A percentile compares a stretch with the other conserved stretches of the same genome.
These are phyloP conservation scores for Forsythia viridissima DNA, from an alignment of 257 asterid species.

Conservation along the genomic window DNA sequence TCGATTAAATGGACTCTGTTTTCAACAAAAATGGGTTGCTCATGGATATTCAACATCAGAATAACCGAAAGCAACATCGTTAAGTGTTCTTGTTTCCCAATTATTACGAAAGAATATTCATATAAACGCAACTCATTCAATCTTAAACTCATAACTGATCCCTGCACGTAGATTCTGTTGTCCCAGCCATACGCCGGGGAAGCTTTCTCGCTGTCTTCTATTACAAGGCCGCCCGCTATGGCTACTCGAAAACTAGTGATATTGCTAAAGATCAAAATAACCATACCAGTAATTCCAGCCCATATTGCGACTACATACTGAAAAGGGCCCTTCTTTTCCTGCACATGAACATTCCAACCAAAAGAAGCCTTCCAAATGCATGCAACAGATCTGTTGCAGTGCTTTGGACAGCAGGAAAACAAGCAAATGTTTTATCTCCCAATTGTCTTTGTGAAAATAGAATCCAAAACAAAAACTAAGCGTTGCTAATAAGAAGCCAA, in stretches of 20 bases:
- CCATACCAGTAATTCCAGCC: conserved; percentile 50
- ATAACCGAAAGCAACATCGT: not conserved
- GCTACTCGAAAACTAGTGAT: conserved; percentile 79
- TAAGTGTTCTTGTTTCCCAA: not conserved
- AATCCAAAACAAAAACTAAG: conserved; percentile 75
- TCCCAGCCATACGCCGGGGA: conserved; percentile 46
- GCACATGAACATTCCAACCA: conserved; percentile 78
- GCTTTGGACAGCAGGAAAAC: conserved; percentile 68
- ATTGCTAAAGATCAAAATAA: conserved; percentile 66
- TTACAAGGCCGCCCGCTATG: conserved; percentile 69
- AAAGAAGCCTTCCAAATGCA: conserved; percentile 76
- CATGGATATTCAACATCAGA: not conserved
- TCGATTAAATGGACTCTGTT: too few species aligned
- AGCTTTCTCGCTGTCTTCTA: conserved; percentile 35
- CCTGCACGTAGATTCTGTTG: conserved; percentile 18
- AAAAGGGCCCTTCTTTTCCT: conserved; percentile 87
- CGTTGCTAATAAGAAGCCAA: conserved; percentile 65
- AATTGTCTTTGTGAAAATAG: conserved; percentile 46
- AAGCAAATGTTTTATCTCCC: conserved; percentile 50
- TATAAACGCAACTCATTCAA: conserved; percentile 32
- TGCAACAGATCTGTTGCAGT: conserved; percentile 72
- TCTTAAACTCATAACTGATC: conserved; percentile 30
- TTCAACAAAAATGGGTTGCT: too few species aligned
- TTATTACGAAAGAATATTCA: conserved; percentile 36
- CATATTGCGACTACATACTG: conserved; percentile 70